Percentiles rank a stretch among this genome's conserved stretches.
Conservation (phyloP, 352 stramenopile genomes). For the Phytophthora sp. region DNA sequence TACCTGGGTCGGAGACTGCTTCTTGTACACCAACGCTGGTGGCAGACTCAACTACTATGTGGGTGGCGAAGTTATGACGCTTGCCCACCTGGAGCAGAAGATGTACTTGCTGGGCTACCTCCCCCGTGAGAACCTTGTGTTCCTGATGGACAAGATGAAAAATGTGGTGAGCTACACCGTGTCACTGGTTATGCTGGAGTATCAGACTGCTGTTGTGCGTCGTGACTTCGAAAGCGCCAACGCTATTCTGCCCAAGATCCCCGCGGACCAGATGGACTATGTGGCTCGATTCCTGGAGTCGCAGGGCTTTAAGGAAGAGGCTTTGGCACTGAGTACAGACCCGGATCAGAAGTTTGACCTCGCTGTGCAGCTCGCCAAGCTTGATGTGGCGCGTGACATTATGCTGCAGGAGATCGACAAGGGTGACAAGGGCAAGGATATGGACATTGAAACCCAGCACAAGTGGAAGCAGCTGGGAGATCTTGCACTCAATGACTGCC, state of each 20-base stretch:
- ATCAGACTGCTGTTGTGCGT: conserved; percentile 98
- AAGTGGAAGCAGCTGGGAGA: conserved; percentile 99
- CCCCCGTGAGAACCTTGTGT: conserved; percentile 98
- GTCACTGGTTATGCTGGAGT: conserved; percentile 96
- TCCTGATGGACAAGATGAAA: conserved; percentile 98
- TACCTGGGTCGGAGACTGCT: conserved; percentile 99
- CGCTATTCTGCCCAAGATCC: conserved; percentile 95
- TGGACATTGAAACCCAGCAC: conserved; percentile 95
- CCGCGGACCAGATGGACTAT: conserved; percentile 84
- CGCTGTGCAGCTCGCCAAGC: conserved; percentile 96
- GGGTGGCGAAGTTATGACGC: conserved; percentile 98
- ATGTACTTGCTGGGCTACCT: conserved; percentile 99
- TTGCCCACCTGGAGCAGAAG: conserved; percentile 95
- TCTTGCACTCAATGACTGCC: conserved; percentile 92
- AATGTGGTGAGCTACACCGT: conserved; percentile 93
- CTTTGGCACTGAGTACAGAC: conserved; percentile 92
- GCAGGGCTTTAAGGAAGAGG: conserved; percentile 99
- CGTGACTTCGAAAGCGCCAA: conserved; percentile 99
- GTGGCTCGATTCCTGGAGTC: conserved; percentile 96
- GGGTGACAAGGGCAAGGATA: conserved; percentile 61
- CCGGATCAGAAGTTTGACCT: conserved; percentile 99
- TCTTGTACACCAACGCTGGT: conserved; percentile 97
- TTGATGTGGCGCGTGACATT: conserved; percentile 95
- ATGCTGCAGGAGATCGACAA: conserved; percentile 90
- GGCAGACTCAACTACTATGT: conserved; percentile 99